Conservation (phyloP, 306 rosid genomes). For the Mucuna pruriens region DNA sequence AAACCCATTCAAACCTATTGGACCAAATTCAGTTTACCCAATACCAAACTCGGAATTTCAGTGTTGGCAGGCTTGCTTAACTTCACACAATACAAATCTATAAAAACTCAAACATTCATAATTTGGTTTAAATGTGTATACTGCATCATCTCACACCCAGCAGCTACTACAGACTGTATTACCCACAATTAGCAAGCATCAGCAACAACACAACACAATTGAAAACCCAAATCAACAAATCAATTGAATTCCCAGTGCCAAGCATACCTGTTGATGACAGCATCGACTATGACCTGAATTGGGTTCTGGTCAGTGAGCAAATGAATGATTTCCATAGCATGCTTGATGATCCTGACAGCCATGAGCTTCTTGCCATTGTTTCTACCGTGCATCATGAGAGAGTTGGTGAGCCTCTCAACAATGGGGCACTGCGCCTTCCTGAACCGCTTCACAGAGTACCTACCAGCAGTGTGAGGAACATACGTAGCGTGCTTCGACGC, state of each 20-base stretch:
- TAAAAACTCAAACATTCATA: background rate
- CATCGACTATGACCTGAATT: slow-evolving; percentile 67
- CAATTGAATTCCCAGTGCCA: accelerated
- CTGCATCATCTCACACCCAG: background rate
- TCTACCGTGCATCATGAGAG: slow-evolving; percentile 74
- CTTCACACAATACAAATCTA: background rate
- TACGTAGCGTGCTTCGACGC: slow-evolving; percentile 63
- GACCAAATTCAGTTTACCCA: background rate
- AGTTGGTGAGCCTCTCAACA: slow-evolving; percentile 72
- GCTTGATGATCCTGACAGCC: slow-evolving; percentile 66
- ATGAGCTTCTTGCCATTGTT: slow-evolving; percentile 68
- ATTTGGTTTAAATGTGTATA: background rate
- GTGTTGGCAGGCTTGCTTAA: background rate
- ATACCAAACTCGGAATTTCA: background rate
- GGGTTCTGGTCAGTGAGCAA: slow-evolving; percentile 68
- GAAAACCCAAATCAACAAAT: background rate
- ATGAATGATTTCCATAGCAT: slow-evolving; percentile 71
- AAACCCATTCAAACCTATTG: background rate
- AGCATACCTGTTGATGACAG: slow-evolving; percentile 62
- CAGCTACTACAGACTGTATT: background rate
- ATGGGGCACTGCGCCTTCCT: slow-evolving; percentile 74
- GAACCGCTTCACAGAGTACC: slow-evolving; percentile 63
- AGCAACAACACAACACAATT: background rate
- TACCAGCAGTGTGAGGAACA: slow-evolving; percentile 76
- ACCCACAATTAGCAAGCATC: background rate